phyloP scores from a whole-genome alignment of 805 yeast species.

The Nakazawaea molendinolei region DNA sequence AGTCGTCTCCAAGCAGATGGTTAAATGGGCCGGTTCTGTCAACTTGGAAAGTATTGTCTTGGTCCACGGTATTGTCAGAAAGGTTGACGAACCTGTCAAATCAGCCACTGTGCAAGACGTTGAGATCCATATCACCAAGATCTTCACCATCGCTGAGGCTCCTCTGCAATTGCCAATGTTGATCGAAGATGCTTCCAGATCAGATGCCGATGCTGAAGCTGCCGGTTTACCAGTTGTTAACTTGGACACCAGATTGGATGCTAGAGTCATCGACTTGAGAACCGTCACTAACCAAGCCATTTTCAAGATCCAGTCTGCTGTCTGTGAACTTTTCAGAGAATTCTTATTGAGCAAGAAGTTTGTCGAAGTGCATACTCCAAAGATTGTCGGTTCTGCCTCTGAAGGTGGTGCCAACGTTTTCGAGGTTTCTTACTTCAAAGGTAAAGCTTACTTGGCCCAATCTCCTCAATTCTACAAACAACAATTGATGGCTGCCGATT shows the following conservation, averaged over 20 bases:
- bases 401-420: conserved; percentile 98
- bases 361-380: conserved; percentile 94
- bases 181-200: conserved; percentile 93
- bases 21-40: conserved; percentile 87
- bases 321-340: conserved; percentile 83
- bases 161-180: conserved; percentile 91
- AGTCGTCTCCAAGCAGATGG: conserved; percentile 86
- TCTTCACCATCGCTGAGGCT: conserved; percentile 76
- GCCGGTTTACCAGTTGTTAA: conserved; percentile 90
- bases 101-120: conserved; percentile 88
- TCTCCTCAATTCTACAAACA: conserved; percentile 98
- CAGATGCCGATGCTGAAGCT: conserved; percentile 90
- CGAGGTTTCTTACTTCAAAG: conserved; percentile 88
- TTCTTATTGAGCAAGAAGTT: conserved; percentile 63
- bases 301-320: conserved; percentile 89
- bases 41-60: conserved; percentile 87
- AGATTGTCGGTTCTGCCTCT: conserved; percentile 88
- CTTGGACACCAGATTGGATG: conserved; percentile 91
- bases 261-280: conserved; percentile 94
- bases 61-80: conserved; percentile 77
- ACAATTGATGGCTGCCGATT: conserved; percentile 96
- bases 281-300: conserved; percentile 97
- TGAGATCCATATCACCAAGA: conserved; percentile 72
- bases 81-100: conserved; percentile 81
- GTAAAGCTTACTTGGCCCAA: conserved; percentile 91